Evolutionary conservation across 345 rosid genomes (phyloP), one percentile per base, ranked within the genome.

Genomic region (Hibiscus syriacus): DNA sequence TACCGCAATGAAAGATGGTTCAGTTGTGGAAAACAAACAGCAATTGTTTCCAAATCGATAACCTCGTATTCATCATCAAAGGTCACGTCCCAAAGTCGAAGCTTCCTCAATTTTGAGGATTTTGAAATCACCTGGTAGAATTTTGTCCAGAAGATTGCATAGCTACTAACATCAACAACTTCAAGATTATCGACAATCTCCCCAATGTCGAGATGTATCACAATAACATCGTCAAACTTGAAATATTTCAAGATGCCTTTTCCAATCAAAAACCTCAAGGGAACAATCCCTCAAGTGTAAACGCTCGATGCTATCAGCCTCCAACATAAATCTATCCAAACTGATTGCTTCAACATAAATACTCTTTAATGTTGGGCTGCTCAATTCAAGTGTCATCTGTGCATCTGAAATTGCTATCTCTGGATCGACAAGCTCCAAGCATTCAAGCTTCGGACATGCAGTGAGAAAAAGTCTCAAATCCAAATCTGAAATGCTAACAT

Each of bases 31-130:
- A 87, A 94, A 72, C 82, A 82, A 55, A 70, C 80, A 3, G 90
- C 93, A 54, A 90, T 81, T 0, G 86, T 81, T 74, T 87, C 98
- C 72, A 90, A 71, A 77, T 85, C 93, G 52, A 87, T 72, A 60
- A 81, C 63, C 65, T 85, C 89, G 29, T 82, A 85, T 27, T 80
- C 83, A 66, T 82, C 80, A 46, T 86, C 92, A 66, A 85, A 90
- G n/a, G 80, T 74, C 38, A 90, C 89, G 19, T 90, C 85, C 97
- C 97, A 92, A 55, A 92, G 84, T 16, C 90, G 80, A 48, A 92
- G 98, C 76, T 73, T 88, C 78, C 69, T 82, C 69, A 92, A 69
- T 29, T 83, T 88, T 34, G 85, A 86, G 36, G 96, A 87, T 75
- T 80, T 83, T 4, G 90, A 85, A 53, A 92, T 86, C 89, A 90